Base-by-base conservation (phyloP, 306 rosid genomes). In the Ceratonia siliqua region DNA sequence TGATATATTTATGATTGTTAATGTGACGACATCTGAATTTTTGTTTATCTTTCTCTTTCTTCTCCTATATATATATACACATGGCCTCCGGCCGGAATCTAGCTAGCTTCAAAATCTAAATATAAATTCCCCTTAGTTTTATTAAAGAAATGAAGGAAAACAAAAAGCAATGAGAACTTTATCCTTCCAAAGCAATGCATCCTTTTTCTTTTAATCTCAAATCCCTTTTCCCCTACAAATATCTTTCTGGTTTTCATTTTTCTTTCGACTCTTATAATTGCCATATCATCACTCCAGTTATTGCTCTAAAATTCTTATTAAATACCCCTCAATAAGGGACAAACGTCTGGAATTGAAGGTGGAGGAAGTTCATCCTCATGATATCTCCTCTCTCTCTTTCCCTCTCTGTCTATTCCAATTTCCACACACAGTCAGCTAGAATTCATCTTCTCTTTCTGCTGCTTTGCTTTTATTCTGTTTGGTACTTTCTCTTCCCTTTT, bases 71-170 rank as follows among this genome's bases (percentile, higher is more conserved):
- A n/a, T n/a, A n/a, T n/a, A n/a, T n/a, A 24, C 78, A 53, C 81
- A 65, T 45, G 82, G 41, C 79, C 59, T 72, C 77, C 85, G 71
- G 69, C n/a, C n/a, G n/a, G 79, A 79, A 73, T 77, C 79, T 78
- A 58, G 83, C 83, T 74, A n/a, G n/a, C n/a, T n/a, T 74, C 77
- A 53, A 62, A 45, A 41, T 72, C n/a, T n/a, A n/a, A 42, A 70
- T 45, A 50, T 50, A 27, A 79, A 36, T 57, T 38, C 36, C 54
- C 8, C 15, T 17, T 41, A 6, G 0, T 11, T 1, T 35, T 62
- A 9, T 18, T n/a, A 32, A 66, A n/a, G n/a, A n/a, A n/a, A 15
- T 12, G 24, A 30, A 33, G 17, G 2, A 65, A 66, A 45, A 33
- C 33, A 71, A 45, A 79, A 73, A 10, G 68, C 52, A 25, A 28